A percentile compares a stretch with the other conserved stretches of the same genome.
phyloP scores from a whole-genome alignment of 2,329 filamentous ascomycete species.

The Fusarium poae region DNA sequence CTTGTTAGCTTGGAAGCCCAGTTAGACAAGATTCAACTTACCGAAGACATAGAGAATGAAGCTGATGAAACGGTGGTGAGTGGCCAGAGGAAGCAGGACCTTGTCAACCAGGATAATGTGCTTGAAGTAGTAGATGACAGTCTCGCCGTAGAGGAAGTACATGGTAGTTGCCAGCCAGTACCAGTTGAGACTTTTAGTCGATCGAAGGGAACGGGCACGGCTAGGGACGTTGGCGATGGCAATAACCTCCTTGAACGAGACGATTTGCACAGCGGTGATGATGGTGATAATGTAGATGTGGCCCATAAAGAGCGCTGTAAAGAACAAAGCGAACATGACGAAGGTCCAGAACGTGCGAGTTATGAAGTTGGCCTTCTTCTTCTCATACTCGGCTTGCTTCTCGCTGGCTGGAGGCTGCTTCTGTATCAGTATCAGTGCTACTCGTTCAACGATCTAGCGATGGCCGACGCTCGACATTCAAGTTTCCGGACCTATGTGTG shows the following conservation, averaged over 20 bases:
- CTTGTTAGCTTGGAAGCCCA: conserved; percentile 31
- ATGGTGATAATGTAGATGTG: conserved; percentile 97
- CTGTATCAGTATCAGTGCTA: conserved; percentile 48
- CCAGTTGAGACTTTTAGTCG: conserved; percentile 98
- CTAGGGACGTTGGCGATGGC: conserved; percentile 96
- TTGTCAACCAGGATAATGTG: conserved; percentile 96
- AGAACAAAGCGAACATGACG: conserved; percentile 96
- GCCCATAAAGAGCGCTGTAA: conserved; percentile 90
- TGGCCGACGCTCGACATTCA: background rate
- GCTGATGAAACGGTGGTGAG: conserved; percentile 98
- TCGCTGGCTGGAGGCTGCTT: conserved; percentile 59
- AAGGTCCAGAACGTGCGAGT: conserved; percentile 98
- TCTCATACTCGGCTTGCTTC: conserved; percentile 81
- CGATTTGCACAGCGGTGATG: conserved; percentile 92
- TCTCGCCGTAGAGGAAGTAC: conserved; percentile 99
- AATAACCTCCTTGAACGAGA: conserved; percentile 99
- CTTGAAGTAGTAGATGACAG: conserved; percentile 99
- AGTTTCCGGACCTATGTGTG: background rate
- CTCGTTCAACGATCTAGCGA: background rate
- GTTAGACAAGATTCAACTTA: conserved; percentile 57
- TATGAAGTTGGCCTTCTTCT: conserved; percentile 98
- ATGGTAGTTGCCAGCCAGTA: conserved; percentile 99
- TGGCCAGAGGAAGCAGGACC: conserved; percentile 91
- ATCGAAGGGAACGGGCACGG: conserved; percentile 87
- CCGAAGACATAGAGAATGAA: conserved; percentile 98